A percentile compares a stretch with the other conserved stretches of the same genome.
Conservation (phyloP, 768 basidiomycete genomes). For the Auricularia sp. region DNA sequence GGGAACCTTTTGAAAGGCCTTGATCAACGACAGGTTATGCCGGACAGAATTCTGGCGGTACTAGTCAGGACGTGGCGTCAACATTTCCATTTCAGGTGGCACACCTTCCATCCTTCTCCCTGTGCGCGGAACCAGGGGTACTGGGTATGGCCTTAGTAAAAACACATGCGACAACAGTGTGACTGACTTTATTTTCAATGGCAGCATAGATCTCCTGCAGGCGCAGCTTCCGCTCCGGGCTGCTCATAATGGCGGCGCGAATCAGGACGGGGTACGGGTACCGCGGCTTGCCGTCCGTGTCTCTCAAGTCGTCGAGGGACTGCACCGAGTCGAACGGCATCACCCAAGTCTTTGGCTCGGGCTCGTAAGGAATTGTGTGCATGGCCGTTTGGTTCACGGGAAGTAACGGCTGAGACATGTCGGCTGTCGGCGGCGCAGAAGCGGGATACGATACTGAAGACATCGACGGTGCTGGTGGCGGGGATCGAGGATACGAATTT, state of each 20-base stretch:
- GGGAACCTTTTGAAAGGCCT: constrained; percentile 43
- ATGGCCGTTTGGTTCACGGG: neutral
- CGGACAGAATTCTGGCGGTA: constrained; percentile 36
- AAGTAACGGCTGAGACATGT: neutral
- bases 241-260: neutral
- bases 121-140: neutral
- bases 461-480: neutral
- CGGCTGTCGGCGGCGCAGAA: neutral
- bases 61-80: neutral
- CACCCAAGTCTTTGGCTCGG: neutral
- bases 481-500: neutral
- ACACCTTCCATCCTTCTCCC: neutral
- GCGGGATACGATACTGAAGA: neutral
- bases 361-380: neutral
- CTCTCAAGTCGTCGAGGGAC: neutral
- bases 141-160: neutral
- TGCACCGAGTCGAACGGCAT: neutral
- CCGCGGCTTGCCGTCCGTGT: neutral
- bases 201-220: neutral
- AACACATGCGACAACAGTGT: neutral
- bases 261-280: neutral
- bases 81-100: neutral
- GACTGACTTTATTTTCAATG: neutral
- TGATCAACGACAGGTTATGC: constrained; percentile 42
- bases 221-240: neutral